These are phyloP conservation scores for Thymus quinquecostatus DNA, from an alignment of 257 asterid genomes.

Conservation along the genomic window DNA sequence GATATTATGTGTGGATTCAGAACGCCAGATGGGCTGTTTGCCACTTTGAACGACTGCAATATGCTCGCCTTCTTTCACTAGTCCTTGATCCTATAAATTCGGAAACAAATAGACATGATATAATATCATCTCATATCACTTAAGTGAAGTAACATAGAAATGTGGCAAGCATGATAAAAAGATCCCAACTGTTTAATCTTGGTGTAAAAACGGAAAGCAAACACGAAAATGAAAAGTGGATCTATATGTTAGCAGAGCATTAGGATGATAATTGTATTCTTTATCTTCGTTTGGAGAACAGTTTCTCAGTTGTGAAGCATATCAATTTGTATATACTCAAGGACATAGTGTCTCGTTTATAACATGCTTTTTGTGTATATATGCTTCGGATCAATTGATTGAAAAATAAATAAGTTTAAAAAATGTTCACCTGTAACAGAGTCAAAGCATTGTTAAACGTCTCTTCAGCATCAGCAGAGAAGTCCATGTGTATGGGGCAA, in stretches of 20 bases:
- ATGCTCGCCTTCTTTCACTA: slow-evolving; percentile 88
- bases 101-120: not conserved
- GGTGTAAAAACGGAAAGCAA: not conserved
- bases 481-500: slow-evolving; percentile 88
- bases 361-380: not conserved
- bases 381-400: not conserved
- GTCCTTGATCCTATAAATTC: slow-evolving; percentile 65
- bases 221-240: not conserved
- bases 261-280: not conserved
- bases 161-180: slow-evolving; percentile 5
- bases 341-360: slow-evolving; percentile 5
- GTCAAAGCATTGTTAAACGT: slow-evolving; percentile 71
- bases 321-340: not conserved
- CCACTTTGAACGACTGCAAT: slow-evolving; percentile 97
- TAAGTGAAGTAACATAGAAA: slow-evolving; percentile 6
- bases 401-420: not conserved
- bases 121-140: not conserved
- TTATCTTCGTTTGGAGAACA: not conserved
- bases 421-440: slow-evolving; percentile 61
- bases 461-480: slow-evolving; percentile 78
- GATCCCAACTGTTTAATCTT: not conserved
- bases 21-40: slow-evolving; percentile 74
- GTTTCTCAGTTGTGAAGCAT: slow-evolving; percentile 1
- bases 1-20: slow-evolving; percentile 85
- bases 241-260: not conserved